Percentiles rank a stretch among this genome's conserved stretches.
Conservation (phyloP, 1,139 yeast genomes). For the Protomyces lactucae-debilis region DNA sequence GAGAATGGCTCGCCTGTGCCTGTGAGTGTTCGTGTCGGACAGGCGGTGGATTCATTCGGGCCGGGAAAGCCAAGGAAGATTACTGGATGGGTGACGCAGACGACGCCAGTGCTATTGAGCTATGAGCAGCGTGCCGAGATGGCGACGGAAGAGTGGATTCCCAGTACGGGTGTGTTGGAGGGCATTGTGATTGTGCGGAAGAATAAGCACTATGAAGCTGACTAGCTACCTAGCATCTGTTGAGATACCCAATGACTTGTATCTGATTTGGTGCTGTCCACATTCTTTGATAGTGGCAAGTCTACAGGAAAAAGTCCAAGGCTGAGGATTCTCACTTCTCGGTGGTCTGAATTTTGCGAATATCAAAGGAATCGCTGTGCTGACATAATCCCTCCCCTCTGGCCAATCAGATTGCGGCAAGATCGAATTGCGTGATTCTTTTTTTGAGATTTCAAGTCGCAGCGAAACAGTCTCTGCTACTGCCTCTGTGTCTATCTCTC, state of each 20-base stretch:
- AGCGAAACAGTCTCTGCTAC: too few species aligned
- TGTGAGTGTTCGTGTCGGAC: conserved; percentile 96
- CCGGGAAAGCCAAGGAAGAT: conserved; percentile 98
- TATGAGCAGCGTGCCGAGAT: conserved; percentile 96
- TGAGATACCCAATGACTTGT: neutral
- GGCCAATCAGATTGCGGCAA: too few species aligned
- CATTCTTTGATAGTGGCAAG: too few species aligned
- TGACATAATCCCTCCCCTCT: too few species aligned
- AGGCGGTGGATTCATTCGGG: conserved; percentile 97
- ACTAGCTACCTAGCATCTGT: neutral
- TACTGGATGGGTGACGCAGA: conserved; percentile 99
- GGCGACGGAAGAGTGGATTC: conserved; percentile 88
- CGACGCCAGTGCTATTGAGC: conserved; percentile 89
- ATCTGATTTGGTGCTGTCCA: too few species aligned
- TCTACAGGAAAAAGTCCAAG: too few species aligned
- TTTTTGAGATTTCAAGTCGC: too few species aligned
- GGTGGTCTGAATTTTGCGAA: too few species aligned
- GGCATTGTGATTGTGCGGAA: conserved; percentile 90
- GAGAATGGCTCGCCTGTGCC: conserved; percentile 83
- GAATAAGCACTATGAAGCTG: conserved; percentile 78
- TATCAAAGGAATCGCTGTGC: too few species aligned
- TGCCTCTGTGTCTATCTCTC: too few species aligned
- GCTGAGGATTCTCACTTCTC: too few species aligned
- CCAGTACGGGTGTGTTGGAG: conserved; percentile 76
- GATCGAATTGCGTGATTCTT: too few species aligned